phyloP scores from a whole-genome alignment of 2,329 filamentous ascomycete species.

The Monilinia laxa region DNA sequence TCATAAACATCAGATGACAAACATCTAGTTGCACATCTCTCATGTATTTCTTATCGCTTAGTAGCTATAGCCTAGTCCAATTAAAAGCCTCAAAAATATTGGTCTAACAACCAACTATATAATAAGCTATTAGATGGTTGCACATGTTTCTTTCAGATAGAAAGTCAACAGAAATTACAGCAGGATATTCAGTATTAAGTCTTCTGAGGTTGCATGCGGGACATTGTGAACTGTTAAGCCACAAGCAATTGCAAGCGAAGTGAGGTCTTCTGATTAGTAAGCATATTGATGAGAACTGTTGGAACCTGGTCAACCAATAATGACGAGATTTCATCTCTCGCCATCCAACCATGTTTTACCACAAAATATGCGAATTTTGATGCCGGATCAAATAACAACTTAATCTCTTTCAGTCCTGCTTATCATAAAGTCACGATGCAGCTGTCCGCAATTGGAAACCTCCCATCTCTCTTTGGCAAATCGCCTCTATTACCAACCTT shows the following conservation, averaged over 20 bases:
- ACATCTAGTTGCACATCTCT: background rate
- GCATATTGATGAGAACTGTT: background rate
- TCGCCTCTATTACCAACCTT: constrained; percentile 4
- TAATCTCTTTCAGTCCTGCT: too few species aligned
- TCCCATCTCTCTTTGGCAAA: background rate
- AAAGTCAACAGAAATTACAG: too few species aligned
- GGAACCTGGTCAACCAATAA: too few species aligned
- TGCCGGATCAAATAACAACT: background rate
- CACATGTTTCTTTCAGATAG: background rate
- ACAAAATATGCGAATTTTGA: background rate
- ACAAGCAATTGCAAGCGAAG: background rate
- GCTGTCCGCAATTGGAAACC: background rate
- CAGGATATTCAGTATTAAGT: too few species aligned
- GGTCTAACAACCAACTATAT: background rate
- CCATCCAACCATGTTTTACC: background rate
- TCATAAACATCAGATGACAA: background rate
- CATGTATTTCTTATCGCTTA: background rate
- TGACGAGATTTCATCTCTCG: too few species aligned
- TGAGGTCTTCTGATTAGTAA: background rate
- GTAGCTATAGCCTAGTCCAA: background rate
- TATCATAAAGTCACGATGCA: background rate
- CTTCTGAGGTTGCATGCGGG: too few species aligned
- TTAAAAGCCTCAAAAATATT: background rate
- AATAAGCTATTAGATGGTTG: background rate
- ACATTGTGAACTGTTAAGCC: too few species aligned